Evolutionary conservation across 352 stramenopile species (phyloP).

Genomic region (Globisporangium middletonii): DNA sequence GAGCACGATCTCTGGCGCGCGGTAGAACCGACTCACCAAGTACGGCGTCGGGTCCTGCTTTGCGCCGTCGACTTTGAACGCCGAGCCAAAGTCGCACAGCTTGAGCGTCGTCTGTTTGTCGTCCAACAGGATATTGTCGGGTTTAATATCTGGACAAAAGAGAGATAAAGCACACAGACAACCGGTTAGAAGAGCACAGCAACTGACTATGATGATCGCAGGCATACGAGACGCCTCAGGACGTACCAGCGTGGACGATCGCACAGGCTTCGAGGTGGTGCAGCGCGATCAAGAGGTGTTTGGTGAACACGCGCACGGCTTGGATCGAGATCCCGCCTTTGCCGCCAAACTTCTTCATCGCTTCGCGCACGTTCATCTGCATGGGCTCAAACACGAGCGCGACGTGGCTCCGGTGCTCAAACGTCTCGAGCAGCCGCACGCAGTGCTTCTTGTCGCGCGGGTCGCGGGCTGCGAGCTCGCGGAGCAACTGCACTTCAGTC

Average conservation of each 20-base stretch:
- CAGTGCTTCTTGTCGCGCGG: slow-evolving; percentile 80
- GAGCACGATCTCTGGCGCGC: slow-evolving; percentile 93
- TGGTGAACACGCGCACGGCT: slow-evolving; percentile 80
- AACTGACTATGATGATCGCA: not conserved
- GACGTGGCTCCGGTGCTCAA: slow-evolving; percentile 93
- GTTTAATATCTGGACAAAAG: slow-evolving; percentile 90
- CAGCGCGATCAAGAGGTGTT: slow-evolving; percentile 72
- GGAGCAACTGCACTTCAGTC: slow-evolving; percentile 79
- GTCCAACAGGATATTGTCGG: slow-evolving; percentile 97
- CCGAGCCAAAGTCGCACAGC: slow-evolving; percentile 97
- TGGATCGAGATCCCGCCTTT: slow-evolving; percentile 80
- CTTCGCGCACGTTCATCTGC: slow-evolving; percentile 95
- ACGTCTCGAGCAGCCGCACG: slow-evolving; percentile 76
- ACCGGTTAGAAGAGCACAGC: not conserved
- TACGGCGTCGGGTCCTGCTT: slow-evolving; percentile 96
- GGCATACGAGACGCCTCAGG: not conserved
- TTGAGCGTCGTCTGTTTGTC: slow-evolving; percentile 94
- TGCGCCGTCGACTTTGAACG: slow-evolving; percentile 88
- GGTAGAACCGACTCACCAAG: slow-evolving; percentile 98
- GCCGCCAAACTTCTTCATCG: slow-evolving; percentile 87
- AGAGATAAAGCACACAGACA: not conserved
- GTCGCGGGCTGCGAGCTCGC: slow-evolving; percentile 63
- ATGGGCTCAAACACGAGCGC: slow-evolving; percentile 97
- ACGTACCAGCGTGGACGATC: slow-evolving; percentile 91
- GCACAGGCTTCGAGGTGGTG: slow-evolving; percentile 63